Conservation (phyloP, 352 stramenopile genomes). For the Globisporangium paddicum region DNA sequence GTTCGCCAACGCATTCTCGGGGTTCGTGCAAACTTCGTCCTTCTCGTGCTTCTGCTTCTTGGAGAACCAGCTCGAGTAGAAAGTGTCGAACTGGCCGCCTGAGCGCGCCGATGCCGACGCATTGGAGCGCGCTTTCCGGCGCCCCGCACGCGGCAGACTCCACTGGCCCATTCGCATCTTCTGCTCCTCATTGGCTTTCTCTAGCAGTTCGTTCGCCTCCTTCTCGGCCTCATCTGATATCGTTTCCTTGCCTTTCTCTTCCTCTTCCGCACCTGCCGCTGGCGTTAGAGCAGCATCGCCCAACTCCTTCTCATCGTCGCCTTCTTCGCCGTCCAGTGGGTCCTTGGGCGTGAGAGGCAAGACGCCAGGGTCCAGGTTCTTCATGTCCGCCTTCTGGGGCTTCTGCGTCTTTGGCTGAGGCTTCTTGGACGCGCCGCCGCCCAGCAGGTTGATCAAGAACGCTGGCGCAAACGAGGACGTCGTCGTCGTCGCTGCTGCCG, state of each 20-base stretch:
- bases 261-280: slow-evolving; percentile 1
- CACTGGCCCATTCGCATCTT: slow-evolving; percentile 70
- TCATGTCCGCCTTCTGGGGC: slow-evolving; percentile 7
- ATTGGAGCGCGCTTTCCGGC: slow-evolving; percentile 36
- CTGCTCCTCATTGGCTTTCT: slow-evolving; percentile 38
- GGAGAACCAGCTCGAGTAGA: slow-evolving; percentile 73
- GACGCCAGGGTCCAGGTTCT: slow-evolving; percentile 5
- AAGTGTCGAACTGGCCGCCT: slow-evolving; percentile 53
- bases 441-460: slow-evolving; percentile 11
- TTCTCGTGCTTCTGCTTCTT: slow-evolving; percentile 43
- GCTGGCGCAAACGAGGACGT: slow-evolving; percentile 7
- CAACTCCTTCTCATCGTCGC: slow-evolving; percentile 41
- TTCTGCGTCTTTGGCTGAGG: background rate
- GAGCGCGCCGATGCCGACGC: slow-evolving; percentile 36
- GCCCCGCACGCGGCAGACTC: slow-evolving; percentile 49
- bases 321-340: slow-evolving; percentile 36
- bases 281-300: background rate
- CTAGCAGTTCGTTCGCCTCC: slow-evolving; percentile 15
- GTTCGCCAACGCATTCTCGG: background rate
- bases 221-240: slow-evolving; percentile 9
- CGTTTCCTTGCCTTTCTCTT: slow-evolving; percentile 15
- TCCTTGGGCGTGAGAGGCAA: slow-evolving; percentile 13
- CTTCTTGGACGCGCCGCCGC: slow-evolving; percentile 4
- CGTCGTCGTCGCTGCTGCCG: background rate
- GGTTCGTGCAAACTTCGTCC: slow-evolving; percentile 13